Conservation (phyloP, 805 yeast species). For the Dipodascopsis uninucleata region DNA sequence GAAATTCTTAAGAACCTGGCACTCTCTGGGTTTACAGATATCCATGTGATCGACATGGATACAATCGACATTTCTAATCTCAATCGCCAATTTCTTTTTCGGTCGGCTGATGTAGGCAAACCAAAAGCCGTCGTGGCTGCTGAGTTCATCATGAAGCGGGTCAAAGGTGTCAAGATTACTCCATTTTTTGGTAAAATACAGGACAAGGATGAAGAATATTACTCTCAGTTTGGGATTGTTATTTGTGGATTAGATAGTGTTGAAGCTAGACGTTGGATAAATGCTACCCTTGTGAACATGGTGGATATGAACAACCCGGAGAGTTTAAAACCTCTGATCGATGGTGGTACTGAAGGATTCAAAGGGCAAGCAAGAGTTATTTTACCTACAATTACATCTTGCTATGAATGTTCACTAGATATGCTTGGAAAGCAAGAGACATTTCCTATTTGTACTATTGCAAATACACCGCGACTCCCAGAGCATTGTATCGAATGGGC, state of each 20-base stretch:
- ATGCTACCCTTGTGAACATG: conserved; percentile 59
- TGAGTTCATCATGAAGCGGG: conserved; percentile 47
- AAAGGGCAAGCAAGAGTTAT: conserved; percentile 87
- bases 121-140: conserved; percentile 68
- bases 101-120: conserved; percentile 56
- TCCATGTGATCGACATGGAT: conserved; percentile 78
- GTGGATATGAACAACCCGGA: conserved; percentile 51
- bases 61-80: conserved; percentile 73
- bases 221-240: conserved; percentile 63
- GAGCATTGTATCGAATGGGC: conserved; percentile 96
- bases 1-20: conserved; percentile 72
- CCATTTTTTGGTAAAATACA: conserved; percentile 59
- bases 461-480: conserved; percentile 88
- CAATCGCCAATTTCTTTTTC: conserved; percentile 71
- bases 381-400: conserved; percentile 77
- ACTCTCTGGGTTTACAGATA: conserved; percentile 59
- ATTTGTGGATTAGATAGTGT: conserved; percentile 87
- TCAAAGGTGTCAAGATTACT: conserved; percentile 36
- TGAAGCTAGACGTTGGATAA: conserved; percentile 89
- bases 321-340: conserved; percentile 64
- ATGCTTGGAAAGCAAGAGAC: conserved; percentile 58
- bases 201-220: conserved; percentile 58
- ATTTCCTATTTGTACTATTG: conserved; percentile 89
- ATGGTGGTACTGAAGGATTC: conserved; percentile 91
- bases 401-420: conserved; percentile 88